A percentile compares a stretch with the other conserved stretches of the same genome.
Conservation (phyloP, 2,329 filamentous ascomycete species). For the Hymenoscyphus fructigenus region DNA sequence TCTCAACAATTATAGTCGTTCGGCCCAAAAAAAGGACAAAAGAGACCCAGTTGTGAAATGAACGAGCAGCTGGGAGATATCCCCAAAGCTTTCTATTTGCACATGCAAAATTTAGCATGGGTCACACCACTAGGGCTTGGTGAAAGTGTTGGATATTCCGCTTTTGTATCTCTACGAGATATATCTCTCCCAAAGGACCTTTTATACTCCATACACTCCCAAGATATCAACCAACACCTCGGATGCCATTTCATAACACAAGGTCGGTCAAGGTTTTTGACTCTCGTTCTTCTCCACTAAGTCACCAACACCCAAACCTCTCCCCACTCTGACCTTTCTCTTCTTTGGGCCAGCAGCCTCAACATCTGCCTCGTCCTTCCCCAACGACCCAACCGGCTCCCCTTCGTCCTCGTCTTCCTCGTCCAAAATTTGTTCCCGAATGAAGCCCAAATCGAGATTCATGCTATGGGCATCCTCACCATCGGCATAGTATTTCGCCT, state of each 20-base stretch:
- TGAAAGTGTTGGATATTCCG: not conserved
- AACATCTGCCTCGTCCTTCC: slow-evolving; percentile 49
- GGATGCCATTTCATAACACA: not conserved
- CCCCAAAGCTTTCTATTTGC: not conserved
- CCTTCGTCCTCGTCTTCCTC: slow-evolving; percentile 58
- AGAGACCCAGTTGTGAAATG: too few species aligned
- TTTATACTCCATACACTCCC: slow-evolving; percentile 19
- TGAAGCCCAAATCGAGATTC: slow-evolving; percentile 73
- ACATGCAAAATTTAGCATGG: too few species aligned
- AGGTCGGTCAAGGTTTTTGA: slow-evolving; percentile 40
- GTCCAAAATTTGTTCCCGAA: slow-evolving; percentile 53
- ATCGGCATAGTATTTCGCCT: slow-evolving; percentile 93
- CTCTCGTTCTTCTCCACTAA: slow-evolving; percentile 71
- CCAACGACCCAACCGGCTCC: slow-evolving; percentile 66
- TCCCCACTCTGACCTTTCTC: slow-evolving; percentile 82
- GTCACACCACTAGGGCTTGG: not conserved
- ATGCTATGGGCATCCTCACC: slow-evolving; percentile 95
- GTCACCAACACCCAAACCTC: slow-evolving; percentile 74
- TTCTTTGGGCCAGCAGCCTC: slow-evolving; percentile 51
- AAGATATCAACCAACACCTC: not conserved
- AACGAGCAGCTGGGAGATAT: not conserved
- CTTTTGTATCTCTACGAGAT: not conserved
- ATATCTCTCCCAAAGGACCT: slow-evolving; percentile 5
- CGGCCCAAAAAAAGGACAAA: too few species aligned
- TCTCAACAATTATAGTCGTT: too few species aligned